phyloP scores from a whole-genome alignment of 192 early-diverging fungal genomes.

The Borealophlyctis nickersoniae region DNA sequence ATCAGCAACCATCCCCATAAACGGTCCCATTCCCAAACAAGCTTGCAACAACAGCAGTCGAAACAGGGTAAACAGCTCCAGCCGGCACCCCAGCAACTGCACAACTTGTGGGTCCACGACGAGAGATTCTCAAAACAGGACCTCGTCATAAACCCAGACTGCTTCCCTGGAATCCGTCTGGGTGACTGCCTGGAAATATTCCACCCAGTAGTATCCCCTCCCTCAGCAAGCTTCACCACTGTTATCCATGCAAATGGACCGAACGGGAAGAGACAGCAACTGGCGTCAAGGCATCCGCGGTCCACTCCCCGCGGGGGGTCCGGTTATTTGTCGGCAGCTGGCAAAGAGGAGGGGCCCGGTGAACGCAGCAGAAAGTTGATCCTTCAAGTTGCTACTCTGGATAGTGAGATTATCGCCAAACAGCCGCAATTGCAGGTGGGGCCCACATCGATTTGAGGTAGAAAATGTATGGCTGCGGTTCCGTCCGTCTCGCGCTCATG shows the following conservation, averaged over 20 bases:
- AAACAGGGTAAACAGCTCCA: constrained; percentile 4
- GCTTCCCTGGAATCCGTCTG: constrained; percentile 52
- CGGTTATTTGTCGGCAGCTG: too few species aligned
- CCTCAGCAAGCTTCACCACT: constrained; percentile 20
- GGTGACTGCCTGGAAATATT: constrained; percentile 69
- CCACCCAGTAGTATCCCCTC: constrained; percentile 31
- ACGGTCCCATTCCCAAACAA: too few species aligned
- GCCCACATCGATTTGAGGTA: neutral
- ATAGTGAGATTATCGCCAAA: constrained; percentile 43
- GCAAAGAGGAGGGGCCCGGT: too few species aligned
- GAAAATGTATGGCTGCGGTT: neutral
- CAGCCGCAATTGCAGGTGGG: constrained; percentile 61
- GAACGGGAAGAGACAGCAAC: neutral
- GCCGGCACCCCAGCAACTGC: neutral
- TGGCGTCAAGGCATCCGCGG: neutral
- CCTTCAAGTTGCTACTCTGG: constrained; percentile 49
- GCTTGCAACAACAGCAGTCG: too few species aligned
- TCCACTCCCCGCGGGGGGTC: too few species aligned
- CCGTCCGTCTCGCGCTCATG: neutral
- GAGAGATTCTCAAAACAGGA: constrained; percentile 57
- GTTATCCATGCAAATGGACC: constrained; percentile 8
- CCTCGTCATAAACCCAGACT: constrained; percentile 68
- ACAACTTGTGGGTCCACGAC: constrained; percentile 56
- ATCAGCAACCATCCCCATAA: too few species aligned
- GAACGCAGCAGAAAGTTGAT: constrained; percentile 39